Base-by-base conservation (phyloP, 176 grass and related monocot species). In the Melocanna baccifera region DNA sequence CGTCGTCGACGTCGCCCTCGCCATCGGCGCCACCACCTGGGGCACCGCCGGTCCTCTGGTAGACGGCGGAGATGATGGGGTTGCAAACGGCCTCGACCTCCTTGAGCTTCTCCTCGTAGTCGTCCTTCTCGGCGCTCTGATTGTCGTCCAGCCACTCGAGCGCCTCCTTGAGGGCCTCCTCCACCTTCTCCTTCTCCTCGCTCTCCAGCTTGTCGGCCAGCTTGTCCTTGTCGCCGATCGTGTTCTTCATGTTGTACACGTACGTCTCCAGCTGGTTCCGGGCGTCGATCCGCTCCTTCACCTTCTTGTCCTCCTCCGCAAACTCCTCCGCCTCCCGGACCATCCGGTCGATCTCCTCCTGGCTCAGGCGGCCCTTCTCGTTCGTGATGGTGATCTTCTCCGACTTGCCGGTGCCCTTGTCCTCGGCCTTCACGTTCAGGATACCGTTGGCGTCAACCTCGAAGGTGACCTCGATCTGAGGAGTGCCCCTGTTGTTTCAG, bases 321-420 rank as follows among this genome's bases (percentile, higher is more conserved):
- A 91, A 93, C 74, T 93, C 91, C 82, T 93, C 88, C 0, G 91
- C 91, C 85, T 93, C 91, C 15, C 36, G 57, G 6, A 93, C 91
- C 91, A 93, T 93, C 71, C 91, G 91, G 45, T 93, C 91, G 4
- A 93, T 93, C 82, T 93, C 91, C 79, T 90, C 91, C 83, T 93
- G 91, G 86, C 91, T 93, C 68, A 93, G 83, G 0, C 91, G 91
- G 0, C 91, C 91, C 88, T 93, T 93, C 83, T 93, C 91, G 73
- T 93, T 93, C 1, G 91, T 93, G 89, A 93, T 93, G 0, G 91
- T 93, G 82, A 93, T 93, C 89, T 93, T 93, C 82, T 93, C 88
- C 0, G 91, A 91, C 55, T 89, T 89, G 66, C 91, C 91, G 0
- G 91, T 93, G 67, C 88, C 91, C 86, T 93, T 93, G 86, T 93